Evolutionary conservation across 441 rosid genomes (phyloP), one percentile per base, ranked within the genome.

Genomic region (Mallotus japonicus): DNA sequence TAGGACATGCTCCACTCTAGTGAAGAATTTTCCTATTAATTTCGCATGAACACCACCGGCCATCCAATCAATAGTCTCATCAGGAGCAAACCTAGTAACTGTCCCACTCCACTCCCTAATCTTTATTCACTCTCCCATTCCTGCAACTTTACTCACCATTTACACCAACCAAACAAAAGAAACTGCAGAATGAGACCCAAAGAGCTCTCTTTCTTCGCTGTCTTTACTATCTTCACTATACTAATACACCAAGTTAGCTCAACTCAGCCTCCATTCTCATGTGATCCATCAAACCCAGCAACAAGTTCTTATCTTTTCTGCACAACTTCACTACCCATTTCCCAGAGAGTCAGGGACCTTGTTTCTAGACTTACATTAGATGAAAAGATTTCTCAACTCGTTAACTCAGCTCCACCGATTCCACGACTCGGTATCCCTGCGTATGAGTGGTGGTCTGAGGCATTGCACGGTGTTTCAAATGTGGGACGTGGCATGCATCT

Each of bases 391-490:
- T 67, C 89, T 32, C 85, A 92, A 73, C 84, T 95, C 61, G 93
- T 85, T 10, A 89, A 86, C 88, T 84, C 86, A 56, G 99, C 99
- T 0, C 75, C 75, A 5, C 20, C 92, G 8, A 87, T 95, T 68
- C 99, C 97, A 53, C 83, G 97, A 81, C 77, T 95, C 22, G 97
- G 96, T 22, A 85, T 95, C 58, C 90, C 86, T 69, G 90, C 89
- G 0, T 95, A 95, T 74, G 90, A 95, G 84, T 95, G 99, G 99
- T 95, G 99, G 99, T 89, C 97, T 20, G 99, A 92, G 74, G 98
- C 99, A 4, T 88, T 95, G 57, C 99, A 95, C 19, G 99, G 99
- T 13, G 91, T 95, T 56, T 84, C 99, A 57, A 85, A 90, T 66
- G 90, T 87, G n/a, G 98, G 98, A 10, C 99, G 83, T 0, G 99